These are phyloP conservation scores for Psilocybe subaeruginosa DNA, from an alignment of 768 basidiomycete genomes.

Conservation along the genomic window DNA sequence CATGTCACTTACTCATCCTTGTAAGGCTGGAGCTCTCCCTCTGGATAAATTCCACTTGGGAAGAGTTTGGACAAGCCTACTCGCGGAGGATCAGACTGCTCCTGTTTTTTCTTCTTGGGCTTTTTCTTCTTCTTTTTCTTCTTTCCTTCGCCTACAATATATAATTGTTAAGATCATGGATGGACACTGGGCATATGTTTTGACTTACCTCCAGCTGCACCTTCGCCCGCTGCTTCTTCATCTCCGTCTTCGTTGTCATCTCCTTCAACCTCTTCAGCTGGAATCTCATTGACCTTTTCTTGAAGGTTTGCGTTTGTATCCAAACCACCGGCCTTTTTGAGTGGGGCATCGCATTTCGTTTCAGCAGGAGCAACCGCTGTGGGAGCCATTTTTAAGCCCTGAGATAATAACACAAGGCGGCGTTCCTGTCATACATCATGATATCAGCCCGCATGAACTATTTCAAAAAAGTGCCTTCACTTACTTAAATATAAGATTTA, in stretches of 20 bases:
- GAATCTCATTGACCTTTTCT: background rate
- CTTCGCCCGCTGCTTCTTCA: conserved; percentile 24
- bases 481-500: background rate
- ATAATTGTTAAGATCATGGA: background rate
- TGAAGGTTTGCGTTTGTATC: background rate
- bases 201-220: conserved; percentile 20
- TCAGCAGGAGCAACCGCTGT: background rate
- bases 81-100: conserved; percentile 92
- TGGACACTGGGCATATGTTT: too few relatives aligned
- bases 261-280: background rate
- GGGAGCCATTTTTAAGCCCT: background rate
- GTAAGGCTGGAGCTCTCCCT: conserved; percentile 91
- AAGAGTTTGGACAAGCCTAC: conserved; percentile 89
- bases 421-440: background rate
- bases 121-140: conserved; percentile 97
- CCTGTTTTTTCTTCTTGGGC: conserved; percentile 78
- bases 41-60: conserved; percentile 84
- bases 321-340: background rate
- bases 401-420: background rate
- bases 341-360: background rate
- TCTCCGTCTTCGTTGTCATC: conserved; percentile 22
- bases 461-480: too few relatives aligned
- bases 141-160: conserved; percentile 53
- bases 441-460: too few relatives aligned
- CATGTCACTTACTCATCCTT: conserved; percentile 74